phyloP scores from a whole-genome alignment of 1,139 yeast genomes.

The Arxiozyma bovina region DNA sequence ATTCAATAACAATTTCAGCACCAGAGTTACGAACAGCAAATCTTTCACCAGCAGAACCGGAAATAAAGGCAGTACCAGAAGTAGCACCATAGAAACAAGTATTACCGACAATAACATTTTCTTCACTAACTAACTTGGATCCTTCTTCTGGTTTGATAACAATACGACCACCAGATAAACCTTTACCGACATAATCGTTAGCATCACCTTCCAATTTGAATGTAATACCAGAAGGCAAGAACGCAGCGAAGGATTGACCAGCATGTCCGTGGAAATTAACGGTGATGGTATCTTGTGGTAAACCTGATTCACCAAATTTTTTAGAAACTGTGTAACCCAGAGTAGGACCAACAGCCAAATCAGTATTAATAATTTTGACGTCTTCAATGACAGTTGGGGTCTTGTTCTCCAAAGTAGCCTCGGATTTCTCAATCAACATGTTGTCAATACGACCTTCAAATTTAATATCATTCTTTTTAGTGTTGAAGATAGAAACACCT shows the following conservation, averaged over 20 bases:
- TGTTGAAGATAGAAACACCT: constrained; percentile 92
- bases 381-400: constrained; percentile 81
- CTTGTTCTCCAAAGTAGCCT: constrained; percentile 85
- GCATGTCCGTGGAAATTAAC: constrained; percentile 89
- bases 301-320: constrained; percentile 83
- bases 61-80: constrained; percentile 83
- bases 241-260: constrained; percentile 98
- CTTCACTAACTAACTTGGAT: constrained; percentile 84
- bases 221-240: constrained; percentile 91
- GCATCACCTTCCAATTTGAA: constrained; percentile 95
- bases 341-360: constrained; percentile 92
- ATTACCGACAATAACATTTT: constrained; percentile 93
- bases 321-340: constrained; percentile 89
- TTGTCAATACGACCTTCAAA: constrained; percentile 89
- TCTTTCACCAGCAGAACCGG: constrained; percentile 98
- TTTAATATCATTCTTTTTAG: constrained; percentile 89
- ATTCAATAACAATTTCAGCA: constrained; percentile 93
- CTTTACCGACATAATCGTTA: constrained; percentile 96
- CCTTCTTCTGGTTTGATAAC: constrained; percentile 85
- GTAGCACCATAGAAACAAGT: constrained; percentile 98
- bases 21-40: constrained; percentile 98
- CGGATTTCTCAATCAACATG: constrained; percentile 92
- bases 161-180: constrained; percentile 89
- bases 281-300: constrained; percentile 93
- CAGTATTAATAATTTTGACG: constrained; percentile 88